These are phyloP conservation scores for Berberis thunbergii DNA, from an alignment of 164 flowering plant species.

Conservation along the genomic window DNA sequence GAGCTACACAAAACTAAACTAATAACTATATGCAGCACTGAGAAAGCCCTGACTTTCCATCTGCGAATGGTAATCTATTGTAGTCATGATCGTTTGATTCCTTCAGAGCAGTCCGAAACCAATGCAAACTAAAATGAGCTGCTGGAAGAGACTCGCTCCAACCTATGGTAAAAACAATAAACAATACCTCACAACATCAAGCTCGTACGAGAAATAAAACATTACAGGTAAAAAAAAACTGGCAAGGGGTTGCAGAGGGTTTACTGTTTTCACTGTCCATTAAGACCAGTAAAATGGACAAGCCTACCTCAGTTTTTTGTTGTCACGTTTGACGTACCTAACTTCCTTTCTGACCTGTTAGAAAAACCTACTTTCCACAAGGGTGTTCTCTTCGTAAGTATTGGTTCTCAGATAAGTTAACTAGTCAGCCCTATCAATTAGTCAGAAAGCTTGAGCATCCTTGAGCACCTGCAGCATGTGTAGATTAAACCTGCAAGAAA, in stretches of 20 bases:
- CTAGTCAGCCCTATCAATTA: too few relatives aligned
- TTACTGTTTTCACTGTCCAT: slow-evolving; percentile 12
- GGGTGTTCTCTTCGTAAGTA: too few relatives aligned
- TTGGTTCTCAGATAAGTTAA: too few relatives aligned
- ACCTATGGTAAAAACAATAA: slow-evolving; percentile 58
- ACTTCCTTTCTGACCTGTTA: too few relatives aligned
- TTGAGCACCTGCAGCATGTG: too few relatives aligned
- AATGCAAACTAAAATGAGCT: slow-evolving; percentile 19
- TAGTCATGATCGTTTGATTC: slow-evolving; percentile 34
- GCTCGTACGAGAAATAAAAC: slow-evolving; percentile 12
- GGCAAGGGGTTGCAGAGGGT: slow-evolving; percentile 16
- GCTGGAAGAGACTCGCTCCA: slow-evolving; percentile 23
- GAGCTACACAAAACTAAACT: slow-evolving; percentile 28
- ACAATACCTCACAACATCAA: slow-evolving; percentile 38
- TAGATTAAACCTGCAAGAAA: too few relatives aligned
- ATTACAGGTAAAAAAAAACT: slow-evolving; percentile 8
- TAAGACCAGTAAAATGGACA: slow-evolving; percentile 14
- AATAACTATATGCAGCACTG: slow-evolving; percentile 33
- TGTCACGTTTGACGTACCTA: too few relatives aligned
- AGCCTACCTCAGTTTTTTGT: slow-evolving; percentile 34
- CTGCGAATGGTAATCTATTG: slow-evolving; percentile 22
- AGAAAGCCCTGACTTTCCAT: slow-evolving; percentile 40
- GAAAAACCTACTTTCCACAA: too few relatives aligned
- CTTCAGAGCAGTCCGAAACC: slow-evolving; percentile 30
- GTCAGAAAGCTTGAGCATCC: too few relatives aligned